These are phyloP conservation scores for Aspergillus luchuensis DNA, from an alignment of 2,329 filamentous ascomycete species.

Conservation along the genomic window DNA sequence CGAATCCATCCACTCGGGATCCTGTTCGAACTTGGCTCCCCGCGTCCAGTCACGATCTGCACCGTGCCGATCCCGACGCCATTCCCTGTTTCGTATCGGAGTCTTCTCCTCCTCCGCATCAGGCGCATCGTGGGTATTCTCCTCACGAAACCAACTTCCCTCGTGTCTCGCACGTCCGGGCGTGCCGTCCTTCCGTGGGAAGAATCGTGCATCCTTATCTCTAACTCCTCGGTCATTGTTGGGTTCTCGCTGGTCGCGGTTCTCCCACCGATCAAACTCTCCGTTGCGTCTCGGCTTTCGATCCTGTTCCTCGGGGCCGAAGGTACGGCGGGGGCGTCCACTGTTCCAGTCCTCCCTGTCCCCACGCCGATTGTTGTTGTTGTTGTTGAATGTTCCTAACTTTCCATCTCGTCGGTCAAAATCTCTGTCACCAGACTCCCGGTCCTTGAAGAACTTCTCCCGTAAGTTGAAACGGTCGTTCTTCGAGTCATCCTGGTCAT, in stretches of 20 bases:
- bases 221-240: constrained; percentile 52
- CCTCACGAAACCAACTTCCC: constrained; percentile 73
- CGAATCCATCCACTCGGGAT: constrained; percentile 89
- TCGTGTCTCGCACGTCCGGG: constrained; percentile 65
- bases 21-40: constrained; percentile 65
- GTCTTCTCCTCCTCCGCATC: constrained; percentile 47
- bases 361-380: constrained; percentile 36
- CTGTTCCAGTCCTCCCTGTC: constrained; percentile 48
- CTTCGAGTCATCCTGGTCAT: constrained; percentile 57
- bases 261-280: constrained; percentile 47
- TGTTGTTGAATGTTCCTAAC: constrained; percentile 28
- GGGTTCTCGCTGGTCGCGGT: constrained; percentile 60
- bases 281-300: constrained; percentile 45
- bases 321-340: constrained; percentile 42
- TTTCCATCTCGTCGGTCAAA: constrained; percentile 43
- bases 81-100: constrained; percentile 65
- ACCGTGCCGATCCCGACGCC: constrained; percentile 53
- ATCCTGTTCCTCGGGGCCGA: constrained; percentile 46
- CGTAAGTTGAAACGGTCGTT: constrained; percentile 67
- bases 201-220: constrained; percentile 56
- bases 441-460: constrained; percentile 46
- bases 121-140: constrained; percentile 40
- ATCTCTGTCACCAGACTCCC: constrained; percentile 37
- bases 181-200: constrained; percentile 63
- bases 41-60: constrained; percentile 58